Evolutionary conservation across 2,329 filamentous ascomycete species (phyloP).

Genomic region (Aspergillus sp.): DNA sequence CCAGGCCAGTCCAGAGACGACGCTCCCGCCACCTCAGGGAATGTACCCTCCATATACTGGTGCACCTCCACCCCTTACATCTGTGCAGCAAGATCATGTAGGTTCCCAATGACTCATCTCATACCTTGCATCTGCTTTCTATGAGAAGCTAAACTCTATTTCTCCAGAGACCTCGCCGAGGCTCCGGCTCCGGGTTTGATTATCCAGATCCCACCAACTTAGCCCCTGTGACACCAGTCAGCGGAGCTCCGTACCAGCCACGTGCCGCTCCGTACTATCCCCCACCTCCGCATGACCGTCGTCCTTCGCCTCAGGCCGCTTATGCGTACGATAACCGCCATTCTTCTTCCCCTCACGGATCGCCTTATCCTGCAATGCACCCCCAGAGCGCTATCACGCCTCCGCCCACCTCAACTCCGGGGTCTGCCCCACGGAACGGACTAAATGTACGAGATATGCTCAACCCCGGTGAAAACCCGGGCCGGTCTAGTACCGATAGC

Average conservation of each 20-base stretch:
- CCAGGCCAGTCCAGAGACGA: slow-evolving; percentile 32
- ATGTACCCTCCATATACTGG: slow-evolving; percentile 42
- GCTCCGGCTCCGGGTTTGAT: slow-evolving; percentile 45
- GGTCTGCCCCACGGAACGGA: slow-evolving; percentile 37
- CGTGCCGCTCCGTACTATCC: slow-evolving; percentile 42
- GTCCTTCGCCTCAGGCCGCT: slow-evolving; percentile 45
- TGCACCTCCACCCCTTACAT: slow-evolving; percentile 38
- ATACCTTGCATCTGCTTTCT: not conserved
- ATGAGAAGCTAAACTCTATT: slow-evolving; percentile 12
- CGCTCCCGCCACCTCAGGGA: slow-evolving; percentile 42
- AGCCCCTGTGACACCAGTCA: slow-evolving; percentile 48
- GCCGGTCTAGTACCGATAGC: slow-evolving; percentile 49
- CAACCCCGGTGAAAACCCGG: slow-evolving; percentile 41
- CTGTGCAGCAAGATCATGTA: slow-evolving; percentile 48
- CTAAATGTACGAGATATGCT: slow-evolving; percentile 52
- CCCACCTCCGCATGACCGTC: slow-evolving; percentile 39
- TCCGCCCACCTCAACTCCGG: slow-evolving; percentile 34
- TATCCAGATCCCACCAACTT: slow-evolving; percentile 50
- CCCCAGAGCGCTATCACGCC: slow-evolving; percentile 29
- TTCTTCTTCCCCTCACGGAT: slow-evolving; percentile 45
- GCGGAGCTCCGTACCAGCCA: slow-evolving; percentile 44
- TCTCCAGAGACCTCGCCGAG: slow-evolving; percentile 42
- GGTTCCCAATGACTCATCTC: slow-evolving; percentile 32
- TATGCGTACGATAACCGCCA: slow-evolving; percentile 45
- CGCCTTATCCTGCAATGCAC: slow-evolving; percentile 40